Evolutionary conservation across 805 yeast species (phyloP).

Genomic region (Metschnikowia gelsemii): DNA sequence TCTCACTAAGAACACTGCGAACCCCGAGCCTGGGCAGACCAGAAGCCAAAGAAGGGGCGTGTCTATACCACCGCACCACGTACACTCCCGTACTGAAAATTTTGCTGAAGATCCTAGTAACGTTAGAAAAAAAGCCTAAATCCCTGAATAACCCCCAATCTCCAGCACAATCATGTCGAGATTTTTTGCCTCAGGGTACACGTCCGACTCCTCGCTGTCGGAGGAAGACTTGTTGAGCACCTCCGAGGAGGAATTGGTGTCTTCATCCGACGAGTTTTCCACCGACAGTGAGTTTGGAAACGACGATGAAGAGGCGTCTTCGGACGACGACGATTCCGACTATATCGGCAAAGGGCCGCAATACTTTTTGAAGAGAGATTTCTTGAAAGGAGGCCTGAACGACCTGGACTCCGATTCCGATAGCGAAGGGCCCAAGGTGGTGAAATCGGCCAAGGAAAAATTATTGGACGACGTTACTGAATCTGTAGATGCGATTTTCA

Average conservation of each 20-base stretch:
- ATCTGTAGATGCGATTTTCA: constrained; percentile 64
- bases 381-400: constrained; percentile 40
- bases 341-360: constrained; percentile 47
- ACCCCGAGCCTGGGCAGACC: no score
- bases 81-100: constrained; percentile 14
- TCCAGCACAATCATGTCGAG: constrained; percentile 65
- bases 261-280: constrained; percentile 44
- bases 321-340: constrained; percentile 35
- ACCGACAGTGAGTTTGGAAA: constrained; percentile 54
- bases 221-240: constrained; percentile 52
- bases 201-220: constrained; percentile 54
- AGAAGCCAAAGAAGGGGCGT: constrained; percentile 9
- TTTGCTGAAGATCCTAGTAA: constrained; percentile 10
- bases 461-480: constrained; percentile 80
- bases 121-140: neutral
- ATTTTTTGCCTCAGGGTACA: constrained; percentile 72
- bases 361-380: constrained; percentile 53
- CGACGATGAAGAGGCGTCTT: constrained; percentile 27
- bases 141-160: constrained; percentile 3
- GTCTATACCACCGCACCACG: constrained; percentile 15
- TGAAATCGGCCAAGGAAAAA: constrained; percentile 92
- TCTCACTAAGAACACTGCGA: no score
- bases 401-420: constrained; percentile 50
- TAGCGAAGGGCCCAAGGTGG: constrained; percentile 77
- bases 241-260: constrained; percentile 61